These are phyloP conservation scores for Penicillium frequentans DNA, from an alignment of 2,329 filamentous ascomycete genomes.

Conservation along the genomic window DNA sequence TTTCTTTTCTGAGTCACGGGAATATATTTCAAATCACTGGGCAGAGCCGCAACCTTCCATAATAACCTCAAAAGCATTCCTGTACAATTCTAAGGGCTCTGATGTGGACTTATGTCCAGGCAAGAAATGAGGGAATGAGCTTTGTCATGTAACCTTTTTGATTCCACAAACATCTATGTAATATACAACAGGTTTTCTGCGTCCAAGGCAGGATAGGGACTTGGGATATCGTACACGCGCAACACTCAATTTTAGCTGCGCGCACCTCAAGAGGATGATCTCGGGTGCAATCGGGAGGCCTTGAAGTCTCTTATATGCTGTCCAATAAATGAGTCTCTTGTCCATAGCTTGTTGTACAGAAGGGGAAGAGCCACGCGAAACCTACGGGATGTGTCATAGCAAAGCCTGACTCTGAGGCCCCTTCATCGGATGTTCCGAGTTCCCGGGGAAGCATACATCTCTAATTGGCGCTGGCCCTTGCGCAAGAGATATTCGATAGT, in stretches of 20 bases:
- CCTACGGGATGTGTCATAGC: background rate
- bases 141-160: background rate
- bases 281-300: background rate
- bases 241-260: background rate
- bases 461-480: constrained; percentile 77
- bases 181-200: background rate
- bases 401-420: background rate
- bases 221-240: background rate
- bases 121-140: background rate
- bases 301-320: background rate
- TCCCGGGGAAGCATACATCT: constrained; percentile 75
- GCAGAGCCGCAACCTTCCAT: no score
- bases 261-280: background rate
- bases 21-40: background rate
- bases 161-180: background rate
- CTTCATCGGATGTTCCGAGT: constrained; percentile 68
- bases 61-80: background rate
- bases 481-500: constrained; percentile 83
- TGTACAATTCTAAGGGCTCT: background rate
- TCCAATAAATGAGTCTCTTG: background rate
- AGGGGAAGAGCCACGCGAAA: constrained; percentile 3
- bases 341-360: background rate
- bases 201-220: background rate
- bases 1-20: background rate
- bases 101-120: background rate